phyloP scores from a whole-genome alignment of 1,284 basidiomycete species.

The Neotropicomus parvogracilis region DNA sequence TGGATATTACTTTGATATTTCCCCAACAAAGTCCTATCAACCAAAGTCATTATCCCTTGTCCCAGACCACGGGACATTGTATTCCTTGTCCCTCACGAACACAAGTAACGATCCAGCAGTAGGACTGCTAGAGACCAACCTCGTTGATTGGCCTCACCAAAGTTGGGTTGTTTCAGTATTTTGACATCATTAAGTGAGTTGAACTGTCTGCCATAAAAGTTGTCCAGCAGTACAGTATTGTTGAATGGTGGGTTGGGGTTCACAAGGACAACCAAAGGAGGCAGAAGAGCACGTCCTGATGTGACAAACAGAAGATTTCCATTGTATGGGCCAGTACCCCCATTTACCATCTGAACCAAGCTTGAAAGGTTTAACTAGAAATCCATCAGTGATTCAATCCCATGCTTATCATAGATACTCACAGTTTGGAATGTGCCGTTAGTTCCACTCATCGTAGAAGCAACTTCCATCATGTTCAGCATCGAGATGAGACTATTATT shows the following conservation, averaged over 20 bases:
- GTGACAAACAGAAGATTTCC: slow-evolving; percentile 62
- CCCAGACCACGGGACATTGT: no score
- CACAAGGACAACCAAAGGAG: slow-evolving; percentile 63
- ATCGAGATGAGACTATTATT: slow-evolving; percentile 46
- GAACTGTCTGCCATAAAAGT: slow-evolving; percentile 75
- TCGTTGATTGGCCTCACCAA: no score
- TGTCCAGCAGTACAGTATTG: slow-evolving; percentile 62
- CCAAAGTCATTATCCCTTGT: no score
- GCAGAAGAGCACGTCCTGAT: slow-evolving; percentile 60
- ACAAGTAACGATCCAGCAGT: no score
- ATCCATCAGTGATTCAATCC: not conserved
- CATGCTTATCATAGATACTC: slow-evolving; percentile 16
- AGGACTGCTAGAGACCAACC: no score
- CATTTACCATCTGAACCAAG: slow-evolving; percentile 67
- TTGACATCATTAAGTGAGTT: slow-evolving; percentile 80
- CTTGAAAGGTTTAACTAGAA: slow-evolving; percentile 47
- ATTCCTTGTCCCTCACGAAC: no score
- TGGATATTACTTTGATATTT: no score
- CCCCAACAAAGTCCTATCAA: no score
- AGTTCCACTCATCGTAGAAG: slow-evolving; percentile 37
- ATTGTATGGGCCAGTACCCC: slow-evolving; percentile 66
- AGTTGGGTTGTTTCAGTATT: no score
- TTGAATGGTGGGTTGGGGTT: slow-evolving; percentile 63
- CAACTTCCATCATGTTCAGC: slow-evolving; percentile 44
- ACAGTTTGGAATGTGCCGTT: slow-evolving; percentile 57